Conservation (phyloP, 2,329 filamentous ascomycete species). For the Decorospora gaudefroyi region DNA sequence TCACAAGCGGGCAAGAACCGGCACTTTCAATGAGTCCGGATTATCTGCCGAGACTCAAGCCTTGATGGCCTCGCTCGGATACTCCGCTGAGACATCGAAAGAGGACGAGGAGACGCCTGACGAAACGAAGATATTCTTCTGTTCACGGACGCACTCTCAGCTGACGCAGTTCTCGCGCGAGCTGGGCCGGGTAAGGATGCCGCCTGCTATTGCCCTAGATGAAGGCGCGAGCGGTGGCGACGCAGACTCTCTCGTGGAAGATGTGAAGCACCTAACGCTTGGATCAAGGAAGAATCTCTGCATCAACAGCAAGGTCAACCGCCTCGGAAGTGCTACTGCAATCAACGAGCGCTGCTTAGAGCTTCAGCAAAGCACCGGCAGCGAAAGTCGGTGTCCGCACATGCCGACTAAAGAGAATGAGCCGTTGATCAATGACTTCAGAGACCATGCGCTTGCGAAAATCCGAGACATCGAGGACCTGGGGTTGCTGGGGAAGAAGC, state of each 20-base stretch:
- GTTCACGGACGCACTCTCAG: constrained; percentile 90
- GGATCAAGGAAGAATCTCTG: constrained; percentile 87
- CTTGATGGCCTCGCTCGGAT: constrained; percentile 66
- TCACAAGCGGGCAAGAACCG: constrained; percentile 24
- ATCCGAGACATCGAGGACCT: constrained; percentile 95
- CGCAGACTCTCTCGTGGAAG: constrained; percentile 54
- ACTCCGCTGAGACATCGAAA: constrained; percentile 38
- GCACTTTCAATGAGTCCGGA: constrained; percentile 47
- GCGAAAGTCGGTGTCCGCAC: constrained; percentile 73
- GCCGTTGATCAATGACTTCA: constrained; percentile 74
- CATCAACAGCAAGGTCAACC: constrained; percentile 81
- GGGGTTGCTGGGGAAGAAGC: constrained; percentile 72
- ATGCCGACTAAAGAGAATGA: constrained; percentile 79
- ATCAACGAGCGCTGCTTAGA: constrained; percentile 95
- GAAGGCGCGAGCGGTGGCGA: constrained; percentile 13
- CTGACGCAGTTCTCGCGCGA: constrained; percentile 86
- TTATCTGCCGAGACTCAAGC: constrained; percentile 76
- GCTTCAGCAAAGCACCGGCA: constrained; percentile 71
- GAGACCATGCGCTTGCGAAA: constrained; percentile 80
- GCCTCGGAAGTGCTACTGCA: constrained; percentile 70
- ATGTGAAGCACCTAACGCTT: constrained; percentile 78
- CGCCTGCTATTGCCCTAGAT: constrained; percentile 63
- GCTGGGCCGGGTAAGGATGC: constrained; percentile 75
- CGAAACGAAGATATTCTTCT: constrained; percentile 85
- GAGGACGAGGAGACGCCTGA: constrained; percentile 61